Evolutionary conservation across 257 asterid species (phyloP), one percentile per base, ranked within the genome.

Genomic region (Henckelia pumila): DNA sequence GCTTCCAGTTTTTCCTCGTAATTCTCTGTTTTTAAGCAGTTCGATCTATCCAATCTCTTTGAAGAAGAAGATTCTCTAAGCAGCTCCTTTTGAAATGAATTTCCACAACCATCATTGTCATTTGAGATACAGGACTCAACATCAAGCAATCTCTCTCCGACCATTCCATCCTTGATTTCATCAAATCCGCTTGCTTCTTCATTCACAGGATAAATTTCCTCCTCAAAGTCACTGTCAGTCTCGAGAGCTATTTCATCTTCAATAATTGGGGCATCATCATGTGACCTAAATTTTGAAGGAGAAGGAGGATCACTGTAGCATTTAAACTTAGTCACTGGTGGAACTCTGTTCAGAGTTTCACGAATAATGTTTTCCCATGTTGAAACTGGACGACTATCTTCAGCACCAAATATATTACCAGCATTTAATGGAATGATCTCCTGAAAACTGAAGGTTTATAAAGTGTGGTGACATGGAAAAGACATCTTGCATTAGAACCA

Each of bases 361-460:
- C 99, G 99, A 59, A 94, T 91, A 68, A 87, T 73, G 63, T 82
- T 78, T 77, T 94, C 98, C 99, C 99, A 94, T 80, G 83, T 85
- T 50, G 89, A 26, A 76, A 87, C 86, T 22, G 99, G 96, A 13
- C 92, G 89, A 74, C 56, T 84, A 71, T 94, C 98, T 75, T 94
- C 98, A 76, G 98, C 87, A 30, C 98, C 98, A 69, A 94, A 87
- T 69, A 94, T 82, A 67, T 94, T 91, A 13, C 96, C 96, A 68
- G 99, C 96, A 82, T 91, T 89, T 73, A 94, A 77, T 60, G 99
- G 99, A 59, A 94, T 87, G 72, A 91, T 79, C 86, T 94, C 99
- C 91, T 94, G 99, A 77, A 94, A 78, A 63, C 99, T 94, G 78
- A 33, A 71, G 69, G 76, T 49, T 76, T 13, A 69, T 64, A 37